Evolutionary conservation across 2,329 filamentous ascomycete species (phyloP).

Genomic region (Pyrenophora tritici-repentis): DNA sequence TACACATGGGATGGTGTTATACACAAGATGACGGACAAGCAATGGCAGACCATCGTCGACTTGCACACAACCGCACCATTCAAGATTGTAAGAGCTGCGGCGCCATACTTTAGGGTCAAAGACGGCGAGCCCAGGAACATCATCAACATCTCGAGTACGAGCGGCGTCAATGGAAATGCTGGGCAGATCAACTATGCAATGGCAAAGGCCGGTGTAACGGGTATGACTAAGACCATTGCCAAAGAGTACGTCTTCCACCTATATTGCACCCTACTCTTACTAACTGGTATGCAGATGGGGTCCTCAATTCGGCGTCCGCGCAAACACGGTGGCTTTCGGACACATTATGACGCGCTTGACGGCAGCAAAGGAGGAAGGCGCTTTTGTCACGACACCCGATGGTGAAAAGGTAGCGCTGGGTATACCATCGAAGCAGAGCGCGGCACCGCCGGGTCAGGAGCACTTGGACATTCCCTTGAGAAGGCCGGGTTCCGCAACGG

Average conservation of each 20-base stretch:
- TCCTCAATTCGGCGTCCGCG: conserved; percentile 77
- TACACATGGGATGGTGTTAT: conserved; percentile 94
- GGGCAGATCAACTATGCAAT: conserved; percentile 90
- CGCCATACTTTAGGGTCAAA: conserved; percentile 84
- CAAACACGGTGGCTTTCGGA: conserved; percentile 85
- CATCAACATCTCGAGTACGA: conserved; percentile 83
- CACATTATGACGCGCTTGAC: conserved; percentile 81
- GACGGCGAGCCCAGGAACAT: conserved; percentile 79
- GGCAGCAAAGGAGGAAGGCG: conserved; percentile 81
- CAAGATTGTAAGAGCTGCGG: conserved; percentile 75
- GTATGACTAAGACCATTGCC: conserved; percentile 85
- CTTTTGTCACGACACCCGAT: conserved; percentile 75
- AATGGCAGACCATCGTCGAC: conserved; percentile 86
- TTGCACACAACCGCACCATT: conserved; percentile 87
- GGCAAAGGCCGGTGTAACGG: conserved; percentile 82
- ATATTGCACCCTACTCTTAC: not conserved
- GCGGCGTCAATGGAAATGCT: conserved; percentile 82
- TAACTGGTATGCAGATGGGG: conserved; percentile 64
- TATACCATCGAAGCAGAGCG: conserved; percentile 51
- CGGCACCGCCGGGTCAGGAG: conserved; percentile 36
- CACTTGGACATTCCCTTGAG: conserved; percentile 77
- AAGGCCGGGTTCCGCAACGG: conserved; percentile 75
- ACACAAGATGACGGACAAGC: conserved; percentile 89
- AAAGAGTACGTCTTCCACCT: conserved; percentile 61
- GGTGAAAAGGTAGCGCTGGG: conserved; percentile 60